Base-by-base conservation (phyloP, 805 yeast species). In the Candida golubevii region DNA sequence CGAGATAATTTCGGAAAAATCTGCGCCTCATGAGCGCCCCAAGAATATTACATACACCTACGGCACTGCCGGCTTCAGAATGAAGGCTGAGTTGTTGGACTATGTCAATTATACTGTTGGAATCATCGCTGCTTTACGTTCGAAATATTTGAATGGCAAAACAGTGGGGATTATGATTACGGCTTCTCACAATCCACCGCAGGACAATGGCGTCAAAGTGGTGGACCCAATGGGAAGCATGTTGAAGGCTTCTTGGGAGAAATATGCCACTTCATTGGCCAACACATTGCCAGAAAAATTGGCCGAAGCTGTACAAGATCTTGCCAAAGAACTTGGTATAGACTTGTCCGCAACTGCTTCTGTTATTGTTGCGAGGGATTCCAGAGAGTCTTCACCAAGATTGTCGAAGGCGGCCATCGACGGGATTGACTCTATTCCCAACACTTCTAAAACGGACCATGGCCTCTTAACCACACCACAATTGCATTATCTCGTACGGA, bases 41-140 rank as follows among this genome's bases (percentile, higher is more conserved):
- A 59, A 54, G 15, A 50, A 49, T 33, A 43, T 59, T 34, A 47
- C 41, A 10, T 83, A 79, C 58, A 66, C 78, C 13, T 93, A 93
- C 58, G 99, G 99, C n/a, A 93, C 99, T 1, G 99, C 99, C 1
- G 99, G 99, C 8, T 93, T 93, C 68, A 78, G 99, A 47, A 82
- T 83, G 68, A 69, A 78, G 38, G 90, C 95, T 1, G 60, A 66
- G 15, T 64, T 74, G 13, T 68, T 91, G 51, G 95, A 88, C 59
- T 82, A 88, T 13, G 91, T 90, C 29, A 85, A 88, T 63, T 87
- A 80, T 62, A 56, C 91, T 7, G 88, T 85, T 13, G 96, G 97
- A 2, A 70, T 89, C 14, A 61, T 90, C 26, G 97, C 99, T 0
- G 70, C 82, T 1, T 68, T 93, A 50, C 75, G 99, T 57, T 89